phyloP scores from a whole-genome alignment of 169 alveolate species.

The Babesia ovis region DNA sequence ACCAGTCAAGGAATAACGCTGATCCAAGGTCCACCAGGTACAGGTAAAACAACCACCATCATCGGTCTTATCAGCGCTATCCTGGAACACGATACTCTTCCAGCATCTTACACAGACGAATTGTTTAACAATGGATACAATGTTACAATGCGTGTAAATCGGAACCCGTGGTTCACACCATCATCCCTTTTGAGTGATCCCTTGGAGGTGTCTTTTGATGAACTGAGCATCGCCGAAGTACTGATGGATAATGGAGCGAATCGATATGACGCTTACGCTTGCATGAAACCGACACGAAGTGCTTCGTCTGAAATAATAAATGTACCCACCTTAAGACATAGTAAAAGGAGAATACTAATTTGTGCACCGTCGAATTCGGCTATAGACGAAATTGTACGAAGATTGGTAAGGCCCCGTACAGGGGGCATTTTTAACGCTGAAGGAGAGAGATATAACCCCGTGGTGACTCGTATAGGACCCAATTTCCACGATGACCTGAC shows the following conservation, averaged over 20 bases:
- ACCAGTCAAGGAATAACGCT: slow-evolving; percentile 86
- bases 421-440: slow-evolving; percentile 87
- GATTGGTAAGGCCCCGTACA: slow-evolving; percentile 79
- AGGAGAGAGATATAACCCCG: slow-evolving; percentile 83
- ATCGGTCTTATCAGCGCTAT: slow-evolving; percentile 89
- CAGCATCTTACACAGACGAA: slow-evolving; percentile 13
- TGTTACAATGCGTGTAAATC: not conserved
- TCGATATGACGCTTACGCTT: slow-evolving; percentile 42
- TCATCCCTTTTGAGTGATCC: not conserved
- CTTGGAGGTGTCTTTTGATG: slow-evolving; percentile 36
- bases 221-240: slow-evolving; percentile 16
- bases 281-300: slow-evolving; percentile 11
- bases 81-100: slow-evolving; percentile 35
- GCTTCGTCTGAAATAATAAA: slow-evolving; percentile 21
- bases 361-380: slow-evolving; percentile 99
- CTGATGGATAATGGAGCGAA: not conserved
- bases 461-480: slow-evolving; percentile 89
- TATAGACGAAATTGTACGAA: slow-evolving; percentile 95
- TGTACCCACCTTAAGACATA: slow-evolving; percentile 24
- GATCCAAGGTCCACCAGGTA: slow-evolving; percentile 98
- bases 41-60: slow-evolving; percentile 97
- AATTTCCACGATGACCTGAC: slow-evolving; percentile 86
- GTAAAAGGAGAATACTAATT: slow-evolving; percentile 83
- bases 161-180: slow-evolving; percentile 5
- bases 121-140: not conserved